Conservation (phyloP, 2,329 filamentous ascomycete genomes). For the Xylariaceae sp. region DNA sequence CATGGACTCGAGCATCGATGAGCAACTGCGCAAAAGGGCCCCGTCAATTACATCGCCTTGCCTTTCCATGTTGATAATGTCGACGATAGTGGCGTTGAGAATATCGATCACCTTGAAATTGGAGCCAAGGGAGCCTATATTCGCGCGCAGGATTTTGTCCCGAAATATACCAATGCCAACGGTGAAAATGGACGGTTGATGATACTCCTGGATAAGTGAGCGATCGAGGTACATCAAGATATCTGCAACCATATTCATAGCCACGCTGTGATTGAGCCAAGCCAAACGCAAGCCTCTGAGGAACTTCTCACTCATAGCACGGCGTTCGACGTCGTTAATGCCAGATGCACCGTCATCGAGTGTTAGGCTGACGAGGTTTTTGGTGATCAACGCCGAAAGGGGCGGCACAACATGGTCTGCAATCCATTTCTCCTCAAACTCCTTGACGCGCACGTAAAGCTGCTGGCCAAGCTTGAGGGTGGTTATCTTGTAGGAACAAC, state of each 20-base stretch:
- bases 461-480: conserved; percentile 77
- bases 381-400: conserved; percentile 66
- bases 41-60: conserved; percentile 86
- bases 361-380: conserved; percentile 57
- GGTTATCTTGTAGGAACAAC: conserved; percentile 89
- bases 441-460: conserved; percentile 74
- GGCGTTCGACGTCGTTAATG: conserved; percentile 69
- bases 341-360: conserved; percentile 48
- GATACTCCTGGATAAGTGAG: conserved; percentile 65
- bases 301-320: conserved; percentile 77
- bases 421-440: conserved; percentile 80
- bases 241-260: conserved; percentile 95
- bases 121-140: conserved; percentile 40
- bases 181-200: conserved; percentile 73
- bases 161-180: conserved; percentile 83
- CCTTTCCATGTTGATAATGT: conserved; percentile 88
- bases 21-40: conserved; percentile 72
- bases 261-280: conserved; percentile 86
- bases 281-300: conserved; percentile 67
- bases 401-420: conserved; percentile 63
- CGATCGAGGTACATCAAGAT: conserved; percentile 97
- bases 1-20: conserved; percentile 83
- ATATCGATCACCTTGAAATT: conserved; percentile 61
- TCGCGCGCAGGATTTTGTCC: conserved; percentile 70
- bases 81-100: conserved; percentile 75